Conservation (phyloP, 2,329 filamentous ascomycete species). For the Pseudohalonectria lignicola region DNA sequence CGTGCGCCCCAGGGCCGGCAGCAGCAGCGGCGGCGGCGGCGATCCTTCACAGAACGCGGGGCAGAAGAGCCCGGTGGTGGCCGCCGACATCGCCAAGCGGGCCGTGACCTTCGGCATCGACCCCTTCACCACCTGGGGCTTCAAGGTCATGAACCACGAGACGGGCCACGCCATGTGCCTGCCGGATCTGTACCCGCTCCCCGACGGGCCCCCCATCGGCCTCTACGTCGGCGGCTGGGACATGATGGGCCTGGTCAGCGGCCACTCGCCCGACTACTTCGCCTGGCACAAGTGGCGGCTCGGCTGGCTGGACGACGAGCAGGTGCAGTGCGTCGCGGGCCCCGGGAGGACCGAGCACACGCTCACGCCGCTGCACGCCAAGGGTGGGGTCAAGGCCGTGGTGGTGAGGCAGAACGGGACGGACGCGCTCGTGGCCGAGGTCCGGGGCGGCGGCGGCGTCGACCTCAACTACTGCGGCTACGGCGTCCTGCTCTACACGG, state of each 20-base stretch:
- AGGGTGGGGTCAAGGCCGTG: slow-evolving; percentile 12
- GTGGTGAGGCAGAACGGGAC: slow-evolving; percentile 14
- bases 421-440: slow-evolving; percentile 19
- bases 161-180: slow-evolving; percentile 25
- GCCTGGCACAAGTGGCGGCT: slow-evolving; percentile 27
- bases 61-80: neutral
- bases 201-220: slow-evolving; percentile 12
- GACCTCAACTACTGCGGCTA: slow-evolving; percentile 17
- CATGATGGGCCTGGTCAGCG: slow-evolving; percentile 22
- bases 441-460: slow-evolving; percentile 13
- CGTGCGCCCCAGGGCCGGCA: slow-evolving; percentile 5
- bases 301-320: slow-evolving; percentile 21
- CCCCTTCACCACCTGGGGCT: slow-evolving; percentile 18
- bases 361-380: slow-evolving; percentile 11
- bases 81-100: slow-evolving; percentile 16
- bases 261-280: slow-evolving; percentile 22
- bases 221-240: slow-evolving; percentile 24
- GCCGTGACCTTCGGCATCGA: slow-evolving; percentile 21
- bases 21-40: neutral
- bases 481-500: slow-evolving; percentile 22
- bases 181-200: slow-evolving; percentile 23
- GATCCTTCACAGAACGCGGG: too few species aligned
- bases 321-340: slow-evolving; percentile 18
- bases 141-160: slow-evolving; percentile 24
- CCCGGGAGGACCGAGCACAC: slow-evolving; percentile 15